A percentile compares a stretch with the other conserved stretches of the same genome.
Conservation (phyloP, 176 grass and related monocot species). For the Eremochloa ophiuroides region DNA sequence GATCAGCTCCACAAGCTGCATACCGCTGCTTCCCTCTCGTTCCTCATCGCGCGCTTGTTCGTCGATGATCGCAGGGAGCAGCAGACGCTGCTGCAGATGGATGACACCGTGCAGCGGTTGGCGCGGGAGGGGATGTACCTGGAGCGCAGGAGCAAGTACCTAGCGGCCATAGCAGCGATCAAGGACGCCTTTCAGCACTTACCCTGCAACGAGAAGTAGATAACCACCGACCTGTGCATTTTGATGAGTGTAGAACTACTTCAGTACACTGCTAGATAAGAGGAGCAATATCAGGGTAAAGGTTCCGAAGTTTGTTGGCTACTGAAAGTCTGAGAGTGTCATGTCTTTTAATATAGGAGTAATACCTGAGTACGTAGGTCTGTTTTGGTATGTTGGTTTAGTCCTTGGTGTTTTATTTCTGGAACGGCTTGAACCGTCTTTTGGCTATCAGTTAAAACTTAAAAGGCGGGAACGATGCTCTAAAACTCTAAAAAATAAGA, state of each 20-base stretch:
- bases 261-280: not conserved
- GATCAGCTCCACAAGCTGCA: slow-evolving; percentile 27
- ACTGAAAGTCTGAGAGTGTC: too few species aligned
- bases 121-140: slow-evolving; percentile 19
- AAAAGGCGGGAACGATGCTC: too few species aligned
- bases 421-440: too few species aligned
- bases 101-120: slow-evolving; percentile 16
- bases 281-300: too few species aligned
- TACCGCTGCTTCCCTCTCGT: slow-evolving; percentile 61
- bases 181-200: slow-evolving; percentile 36
- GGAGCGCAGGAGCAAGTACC: slow-evolving; percentile 48
- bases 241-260: not conserved
- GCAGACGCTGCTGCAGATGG: slow-evolving; percentile 36
- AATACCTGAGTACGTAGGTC: too few species aligned
- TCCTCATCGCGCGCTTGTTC: slow-evolving; percentile 53
- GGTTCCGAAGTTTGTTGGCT: too few species aligned
- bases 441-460: too few species aligned
- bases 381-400: too few species aligned
- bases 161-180: slow-evolving; percentile 34
- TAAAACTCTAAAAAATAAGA: too few species aligned
- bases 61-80: slow-evolving; percentile 52
- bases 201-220: slow-evolving; percentile 36
- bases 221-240: not conserved
- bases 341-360: too few species aligned
- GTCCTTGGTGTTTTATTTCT: too few species aligned